Evolutionary conservation across 768 basidiomycete species (phyloP), one percentile per base, ranked within the genome.

Genomic region (Grammothele lineata): DNA sequence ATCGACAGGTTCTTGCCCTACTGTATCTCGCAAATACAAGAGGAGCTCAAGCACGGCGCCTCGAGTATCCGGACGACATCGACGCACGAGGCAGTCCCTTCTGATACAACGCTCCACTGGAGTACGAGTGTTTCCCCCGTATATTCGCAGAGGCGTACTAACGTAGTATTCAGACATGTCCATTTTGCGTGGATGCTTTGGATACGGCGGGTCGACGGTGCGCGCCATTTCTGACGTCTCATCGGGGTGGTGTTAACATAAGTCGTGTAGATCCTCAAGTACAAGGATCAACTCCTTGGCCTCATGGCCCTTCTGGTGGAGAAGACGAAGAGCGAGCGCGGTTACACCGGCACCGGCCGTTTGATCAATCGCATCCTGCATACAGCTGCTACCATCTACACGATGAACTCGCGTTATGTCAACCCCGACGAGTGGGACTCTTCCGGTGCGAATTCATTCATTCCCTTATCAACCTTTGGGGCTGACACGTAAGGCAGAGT

Each of bases 61-160:
- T 92, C 91, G 22, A 88, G 86, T 52, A 72, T 85, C 25, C 73
- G 92, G 36, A 92, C 87, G 17, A 92, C 90, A 2, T 87, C 85
- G 1, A 76, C 77, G 4, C 80, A 85, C 54, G 74, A 78, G 27
- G 81, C 85, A 9, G 75, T 87, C 3, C 84, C 89, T 6, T 88
- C 87, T 3, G 89, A 92, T 56, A 91, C 89, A 5, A 92, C 91
- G 6, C 70, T 97, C 43, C 93, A 96, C 62, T 96, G 93, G 89
- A 93, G 90, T 91, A 58, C 67, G 82, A n/a, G n/a, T n/a, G n/a
- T n/a, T 57, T 35, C 40, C 11, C n/a, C 46, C 17, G 30, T 44
- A 43, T 26, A 18, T 40, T 24, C 1, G 17, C 14, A 45, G 36
- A 32, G 21, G 12, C 12, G 17, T 12, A 32, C 30, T 9, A 9